These are phyloP conservation scores for Aspergillus sp. DNA, from an alignment of 2,329 filamentous ascomycete species.

Conservation along the genomic window DNA sequence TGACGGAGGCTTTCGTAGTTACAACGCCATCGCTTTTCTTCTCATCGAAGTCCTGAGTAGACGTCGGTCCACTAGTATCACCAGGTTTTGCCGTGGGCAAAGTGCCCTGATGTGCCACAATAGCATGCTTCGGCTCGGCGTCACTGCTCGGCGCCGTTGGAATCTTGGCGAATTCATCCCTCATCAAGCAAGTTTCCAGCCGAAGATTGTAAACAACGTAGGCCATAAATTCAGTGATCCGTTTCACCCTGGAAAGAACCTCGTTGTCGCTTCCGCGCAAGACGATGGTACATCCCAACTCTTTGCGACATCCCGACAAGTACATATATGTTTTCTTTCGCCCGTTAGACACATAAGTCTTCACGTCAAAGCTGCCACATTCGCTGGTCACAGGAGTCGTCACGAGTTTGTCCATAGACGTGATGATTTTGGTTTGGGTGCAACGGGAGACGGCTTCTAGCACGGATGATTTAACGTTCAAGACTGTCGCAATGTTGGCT, in stretches of 20 bases:
- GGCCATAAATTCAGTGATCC: slow-evolving; percentile 96
- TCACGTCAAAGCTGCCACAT: slow-evolving; percentile 88
- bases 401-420: slow-evolving; percentile 90
- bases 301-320: slow-evolving; percentile 82
- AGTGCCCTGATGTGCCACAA: slow-evolving; percentile 8
- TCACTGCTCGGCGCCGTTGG: slow-evolving; percentile 60
- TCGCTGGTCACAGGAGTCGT: slow-evolving; percentile 72
- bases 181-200: slow-evolving; percentile 88
- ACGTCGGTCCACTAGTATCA: slow-evolving; percentile 6
- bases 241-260: slow-evolving; percentile 76
- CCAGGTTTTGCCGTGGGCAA: slow-evolving; percentile 3
- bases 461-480: slow-evolving; percentile 95
- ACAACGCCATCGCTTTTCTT: slow-evolving; percentile 14
- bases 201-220: slow-evolving; percentile 98
- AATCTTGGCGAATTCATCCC: slow-evolving; percentile 86
- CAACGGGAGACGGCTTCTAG: slow-evolving; percentile 92
- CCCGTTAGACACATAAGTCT: slow-evolving; percentile 84
- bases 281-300: slow-evolving; percentile 92
- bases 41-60: slow-evolving; percentile 13
- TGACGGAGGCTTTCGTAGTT: slow-evolving; percentile 14
- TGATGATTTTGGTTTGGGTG: slow-evolving; percentile 87
- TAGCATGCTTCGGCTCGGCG: slow-evolving; percentile 18
- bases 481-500: slow-evolving; percentile 87
- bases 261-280: slow-evolving; percentile 75
- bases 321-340: slow-evolving; percentile 95